phyloP scores from a whole-genome alignment of 1,284 basidiomycete species.

The Irpex rosettiformis region DNA sequence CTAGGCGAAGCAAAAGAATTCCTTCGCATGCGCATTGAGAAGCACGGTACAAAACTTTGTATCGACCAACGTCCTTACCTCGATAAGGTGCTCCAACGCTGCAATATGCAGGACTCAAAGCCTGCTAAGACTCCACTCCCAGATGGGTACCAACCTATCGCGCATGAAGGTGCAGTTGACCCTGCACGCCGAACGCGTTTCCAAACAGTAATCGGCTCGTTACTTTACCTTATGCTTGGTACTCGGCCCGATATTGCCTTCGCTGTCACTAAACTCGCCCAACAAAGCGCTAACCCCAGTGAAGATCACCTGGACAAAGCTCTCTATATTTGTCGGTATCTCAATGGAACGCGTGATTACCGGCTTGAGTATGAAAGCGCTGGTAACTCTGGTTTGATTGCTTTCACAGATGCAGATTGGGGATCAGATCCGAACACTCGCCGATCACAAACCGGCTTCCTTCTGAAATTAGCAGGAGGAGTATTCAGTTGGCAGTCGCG shows the following conservation, averaged over 20 bases:
- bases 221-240: constrained; percentile 29
- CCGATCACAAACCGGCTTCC: constrained; percentile 30
- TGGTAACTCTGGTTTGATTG: constrained; percentile 21
- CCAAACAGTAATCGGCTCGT: constrained; percentile 27
- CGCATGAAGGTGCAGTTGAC: constrained; percentile 9
- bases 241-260: constrained; percentile 35
- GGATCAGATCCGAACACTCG: constrained; percentile 15
- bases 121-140: constrained; percentile 17
- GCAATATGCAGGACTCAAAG: constrained; percentile 15
- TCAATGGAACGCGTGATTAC: constrained; percentile 32
- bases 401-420: constrained; percentile 39
- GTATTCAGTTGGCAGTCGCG: constrained; percentile 35
- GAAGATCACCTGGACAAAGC: constrained; percentile 33
- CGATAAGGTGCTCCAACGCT: constrained; percentile 16
- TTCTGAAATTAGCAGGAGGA: constrained; percentile 30
- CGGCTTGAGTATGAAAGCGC: constrained; percentile 28
- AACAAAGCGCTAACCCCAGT: constrained; percentile 27
- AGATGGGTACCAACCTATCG: constrained; percentile 5
- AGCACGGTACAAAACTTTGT: constrained; percentile 5
- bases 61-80: constrained; percentile 20
- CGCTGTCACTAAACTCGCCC: constrained; percentile 32
- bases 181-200: constrained; percentile 15
- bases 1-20: constrained; percentile 22
- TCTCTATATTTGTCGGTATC: constrained; percentile 36
- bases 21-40: constrained; percentile 21